Conservation (phyloP, 1,284 basidiomycete genomes). For the Austroboletus niveus region DNA sequence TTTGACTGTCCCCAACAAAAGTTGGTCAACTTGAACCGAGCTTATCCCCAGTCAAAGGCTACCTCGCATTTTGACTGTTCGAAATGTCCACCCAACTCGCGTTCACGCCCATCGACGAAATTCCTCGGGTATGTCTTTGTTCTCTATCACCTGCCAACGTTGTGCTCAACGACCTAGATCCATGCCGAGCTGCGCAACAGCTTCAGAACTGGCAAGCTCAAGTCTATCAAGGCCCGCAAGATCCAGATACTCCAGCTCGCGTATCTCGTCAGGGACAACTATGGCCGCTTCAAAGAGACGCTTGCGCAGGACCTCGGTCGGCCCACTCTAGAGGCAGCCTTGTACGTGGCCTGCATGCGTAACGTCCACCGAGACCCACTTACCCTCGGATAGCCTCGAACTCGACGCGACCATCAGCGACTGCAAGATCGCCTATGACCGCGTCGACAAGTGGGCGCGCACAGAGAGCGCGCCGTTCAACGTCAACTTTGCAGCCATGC, state of each 20-base stretch:
- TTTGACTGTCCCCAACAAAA: too few species aligned
- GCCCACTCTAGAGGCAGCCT: conserved; percentile 49
- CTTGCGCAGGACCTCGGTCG: conserved; percentile 57
- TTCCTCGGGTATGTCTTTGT: conserved; percentile 34
- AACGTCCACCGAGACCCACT: neutral
- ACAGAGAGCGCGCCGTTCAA: conserved; percentile 61
- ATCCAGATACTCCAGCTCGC: conserved; percentile 64
- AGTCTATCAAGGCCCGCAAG: conserved; percentile 59
- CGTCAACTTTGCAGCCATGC: conserved; percentile 53
- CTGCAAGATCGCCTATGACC: conserved; percentile 60
- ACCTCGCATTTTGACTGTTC: too few species aligned
- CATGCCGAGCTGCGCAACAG: conserved; percentile 47
- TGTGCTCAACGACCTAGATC: conserved; percentile 39
- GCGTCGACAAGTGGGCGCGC: conserved; percentile 75
- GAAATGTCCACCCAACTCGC: conserved; percentile 21
- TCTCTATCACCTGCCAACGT: too few species aligned
- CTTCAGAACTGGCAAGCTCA: conserved; percentile 60
- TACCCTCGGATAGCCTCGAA: conserved; percentile 48
- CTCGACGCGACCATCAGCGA: conserved; percentile 56
- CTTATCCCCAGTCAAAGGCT: too few species aligned
- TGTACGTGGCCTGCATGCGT: conserved; percentile 37
- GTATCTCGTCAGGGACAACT: conserved; percentile 68
- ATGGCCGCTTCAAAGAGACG: conserved; percentile 52
- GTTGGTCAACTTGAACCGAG: too few species aligned
- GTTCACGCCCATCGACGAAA: conserved; percentile 42